phyloP scores from a whole-genome alignment of 305 asterid species.

The Solanum aculeatissimum region DNA sequence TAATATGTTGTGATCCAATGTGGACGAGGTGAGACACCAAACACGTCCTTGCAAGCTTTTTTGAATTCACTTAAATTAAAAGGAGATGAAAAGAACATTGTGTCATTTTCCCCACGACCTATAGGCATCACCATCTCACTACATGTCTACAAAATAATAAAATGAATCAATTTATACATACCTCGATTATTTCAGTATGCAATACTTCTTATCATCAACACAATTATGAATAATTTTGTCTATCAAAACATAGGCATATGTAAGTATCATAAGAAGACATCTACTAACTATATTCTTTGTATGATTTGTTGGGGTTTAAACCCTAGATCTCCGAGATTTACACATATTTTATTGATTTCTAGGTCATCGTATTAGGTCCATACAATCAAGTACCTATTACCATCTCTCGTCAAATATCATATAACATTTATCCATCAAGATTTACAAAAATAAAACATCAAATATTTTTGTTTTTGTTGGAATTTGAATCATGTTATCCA shows the following conservation, averaged over 20 bases:
- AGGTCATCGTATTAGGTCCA: background rate
- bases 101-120: slow-evolving; percentile 28
- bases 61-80: slow-evolving; percentile 10
- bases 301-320: background rate
- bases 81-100: slow-evolving; percentile 33
- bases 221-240: background rate
- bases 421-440: background rate
- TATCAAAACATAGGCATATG: background rate
- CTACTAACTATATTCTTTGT: background rate
- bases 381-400: background rate
- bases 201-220: background rate
- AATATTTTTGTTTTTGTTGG: background rate
- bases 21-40: slow-evolving; percentile 49
- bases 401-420: background rate
- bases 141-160: slow-evolving; percentile 21
- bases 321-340: background rate
- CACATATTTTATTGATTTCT: background rate
- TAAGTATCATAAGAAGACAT: background rate
- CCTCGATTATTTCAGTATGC: background rate
- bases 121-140: slow-evolving; percentile 59
- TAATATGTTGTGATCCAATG: slow-evolving; percentile 53
- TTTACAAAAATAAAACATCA: background rate
- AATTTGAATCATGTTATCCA: background rate
- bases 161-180: background rate
- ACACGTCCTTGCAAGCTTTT: slow-evolving; percentile 6